Evolutionary conservation across 2,329 filamentous ascomycete species (phyloP).

Genomic region (Ceratocystis colombiana): DNA sequence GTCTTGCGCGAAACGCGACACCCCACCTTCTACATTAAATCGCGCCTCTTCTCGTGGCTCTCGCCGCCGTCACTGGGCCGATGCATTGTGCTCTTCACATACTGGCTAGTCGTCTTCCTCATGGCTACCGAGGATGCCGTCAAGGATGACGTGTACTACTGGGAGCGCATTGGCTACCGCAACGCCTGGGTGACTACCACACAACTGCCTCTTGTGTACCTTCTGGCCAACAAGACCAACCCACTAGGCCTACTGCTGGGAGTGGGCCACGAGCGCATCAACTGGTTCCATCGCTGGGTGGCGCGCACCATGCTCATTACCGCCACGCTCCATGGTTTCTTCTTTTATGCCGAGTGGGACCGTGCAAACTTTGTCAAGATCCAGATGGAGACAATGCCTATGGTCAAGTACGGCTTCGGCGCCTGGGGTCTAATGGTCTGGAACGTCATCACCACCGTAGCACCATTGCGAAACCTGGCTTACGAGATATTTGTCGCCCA

Average conservation of each 20-base stretch:
- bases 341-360: slow-evolving; percentile 57
- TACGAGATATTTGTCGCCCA: slow-evolving; percentile 63
- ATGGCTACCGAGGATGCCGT: slow-evolving; percentile 45
- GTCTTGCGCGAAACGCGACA: slow-evolving; percentile 47
- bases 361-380: slow-evolving; percentile 47
- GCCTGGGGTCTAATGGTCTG: slow-evolving; percentile 57
- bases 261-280: slow-evolving; percentile 57
- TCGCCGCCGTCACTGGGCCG: slow-evolving; percentile 51
- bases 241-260: slow-evolving; percentile 52
- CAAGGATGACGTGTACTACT: slow-evolving; percentile 45
- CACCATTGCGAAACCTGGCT: slow-evolving; percentile 53
- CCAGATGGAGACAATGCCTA: slow-evolving; percentile 51
- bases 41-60: slow-evolving; percentile 43
- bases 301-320: slow-evolving; percentile 59
- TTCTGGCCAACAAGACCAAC: slow-evolving; percentile 51
- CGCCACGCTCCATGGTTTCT: slow-evolving; percentile 57
- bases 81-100: slow-evolving; percentile 43
- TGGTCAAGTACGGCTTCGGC: slow-evolving; percentile 56
- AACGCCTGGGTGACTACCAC: slow-evolving; percentile 57
- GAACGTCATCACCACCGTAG: slow-evolving; percentile 53
- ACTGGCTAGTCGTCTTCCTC: slow-evolving; percentile 50
- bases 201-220: slow-evolving; percentile 54
- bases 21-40: slow-evolving; percentile 43
- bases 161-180: slow-evolving; percentile 56
- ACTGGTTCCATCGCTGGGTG: slow-evolving; percentile 66